Percentiles rank a stretch among this genome's conserved stretches.
Conservation (phyloP, 495 filamentous ascomycete species). For the Aspergillus funiculosus region DNA sequence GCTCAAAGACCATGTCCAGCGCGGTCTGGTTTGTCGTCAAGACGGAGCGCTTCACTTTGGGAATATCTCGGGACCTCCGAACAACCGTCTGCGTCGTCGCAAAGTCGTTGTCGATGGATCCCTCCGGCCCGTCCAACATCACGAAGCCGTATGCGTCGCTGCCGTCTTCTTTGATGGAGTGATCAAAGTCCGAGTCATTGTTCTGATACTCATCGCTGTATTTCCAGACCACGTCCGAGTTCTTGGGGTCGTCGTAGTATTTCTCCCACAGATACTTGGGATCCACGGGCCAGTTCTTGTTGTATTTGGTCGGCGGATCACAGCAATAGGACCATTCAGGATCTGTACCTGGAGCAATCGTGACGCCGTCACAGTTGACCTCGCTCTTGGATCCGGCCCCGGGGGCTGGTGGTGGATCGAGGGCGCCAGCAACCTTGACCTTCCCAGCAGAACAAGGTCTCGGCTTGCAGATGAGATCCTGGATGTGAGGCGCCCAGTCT, state of each 20-base stretch:
- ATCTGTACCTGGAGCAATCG: not conserved
- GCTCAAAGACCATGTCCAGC: slow-evolving; percentile 25
- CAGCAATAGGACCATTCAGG: slow-evolving; percentile 19
- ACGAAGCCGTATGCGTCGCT: slow-evolving; percentile 32
- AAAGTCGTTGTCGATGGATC: slow-evolving; percentile 28
- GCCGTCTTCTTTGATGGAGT: slow-evolving; percentile 21
- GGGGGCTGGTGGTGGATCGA: slow-evolving; percentile 3
- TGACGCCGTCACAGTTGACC: not conserved
- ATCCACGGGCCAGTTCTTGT: slow-evolving; percentile 27
- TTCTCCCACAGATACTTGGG: slow-evolving; percentile 24
- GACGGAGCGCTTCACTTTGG: slow-evolving; percentile 19
- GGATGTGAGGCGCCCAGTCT: not conserved
- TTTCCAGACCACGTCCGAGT: slow-evolving; percentile 7
- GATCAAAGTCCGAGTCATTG: slow-evolving; percentile 14
- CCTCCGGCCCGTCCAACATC: slow-evolving; percentile 31
- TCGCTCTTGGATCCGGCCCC: not conserved
- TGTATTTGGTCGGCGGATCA: slow-evolving; percentile 22
- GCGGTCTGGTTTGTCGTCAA: slow-evolving; percentile 26
- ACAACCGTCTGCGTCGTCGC: slow-evolving; percentile 17
- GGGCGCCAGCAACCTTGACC: slow-evolving; percentile 10
- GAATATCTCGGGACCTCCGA: slow-evolving; percentile 6
- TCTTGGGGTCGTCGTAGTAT: slow-evolving; percentile 18
- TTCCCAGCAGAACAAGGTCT: not conserved
- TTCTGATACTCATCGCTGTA: slow-evolving; percentile 10
- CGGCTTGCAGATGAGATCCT: not conserved